Conservation (phyloP, 257 asterid species). For the Plantago major region DNA sequence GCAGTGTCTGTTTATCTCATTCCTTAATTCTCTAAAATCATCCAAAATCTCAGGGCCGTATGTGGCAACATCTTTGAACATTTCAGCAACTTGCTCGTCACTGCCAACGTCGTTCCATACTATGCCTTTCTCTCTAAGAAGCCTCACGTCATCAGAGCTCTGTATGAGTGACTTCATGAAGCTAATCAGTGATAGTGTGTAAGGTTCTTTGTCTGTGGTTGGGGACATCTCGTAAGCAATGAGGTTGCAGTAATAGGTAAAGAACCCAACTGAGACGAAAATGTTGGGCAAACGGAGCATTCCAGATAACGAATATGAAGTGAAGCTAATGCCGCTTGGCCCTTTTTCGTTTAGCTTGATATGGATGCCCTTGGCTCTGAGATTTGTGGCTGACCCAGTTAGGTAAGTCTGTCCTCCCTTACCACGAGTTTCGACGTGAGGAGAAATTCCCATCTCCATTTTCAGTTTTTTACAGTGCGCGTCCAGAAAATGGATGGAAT, state of each 20-base stretch:
- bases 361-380: background rate
- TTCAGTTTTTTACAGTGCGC: background rate
- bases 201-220: background rate
- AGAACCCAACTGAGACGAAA: background rate
- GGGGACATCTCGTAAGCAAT: constrained; percentile 2
- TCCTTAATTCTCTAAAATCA: background rate
- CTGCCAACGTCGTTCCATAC: background rate
- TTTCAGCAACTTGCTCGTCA: background rate
- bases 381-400: background rate
- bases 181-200: background rate
- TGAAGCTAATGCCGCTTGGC: background rate
- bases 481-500: background rate
- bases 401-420: background rate
- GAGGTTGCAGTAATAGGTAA: background rate
- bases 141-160: background rate
- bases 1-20: background rate
- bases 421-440: background rate
- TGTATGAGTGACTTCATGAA: background rate
- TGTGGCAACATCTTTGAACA: background rate
- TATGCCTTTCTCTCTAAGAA: constrained; percentile 5
- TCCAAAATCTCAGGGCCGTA: background rate
- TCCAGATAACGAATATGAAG: background rate
- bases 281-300: background rate
- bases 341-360: background rate
- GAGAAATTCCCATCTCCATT: background rate